Evolutionary conservation across 1,139 yeast genomes (phyloP).

Genomic region (Geotrichum siamense): DNA sequence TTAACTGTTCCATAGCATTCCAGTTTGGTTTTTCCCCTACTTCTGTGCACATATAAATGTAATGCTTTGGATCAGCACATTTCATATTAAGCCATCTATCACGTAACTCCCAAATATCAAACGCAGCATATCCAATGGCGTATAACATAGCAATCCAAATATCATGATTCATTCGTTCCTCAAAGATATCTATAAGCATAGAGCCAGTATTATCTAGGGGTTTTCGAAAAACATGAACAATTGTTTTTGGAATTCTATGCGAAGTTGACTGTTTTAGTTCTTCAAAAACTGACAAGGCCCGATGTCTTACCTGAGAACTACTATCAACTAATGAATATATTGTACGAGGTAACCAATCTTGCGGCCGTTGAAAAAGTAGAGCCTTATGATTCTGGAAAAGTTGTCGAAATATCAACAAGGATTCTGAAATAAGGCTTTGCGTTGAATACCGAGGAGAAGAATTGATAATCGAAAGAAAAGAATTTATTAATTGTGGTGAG

Average conservation of each 20-base stretch:
- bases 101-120: not conserved
- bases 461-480: slow-evolving; percentile 21
- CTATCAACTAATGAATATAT: slow-evolving; percentile 22
- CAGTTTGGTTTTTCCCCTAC: not conserved
- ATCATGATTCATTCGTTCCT: not conserved
- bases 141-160: not conserved
- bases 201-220: slow-evolving; percentile 13
- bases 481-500: slow-evolving; percentile 21
- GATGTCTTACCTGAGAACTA: slow-evolving; percentile 21
- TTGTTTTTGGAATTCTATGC: slow-evolving; percentile 15
- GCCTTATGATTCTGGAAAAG: slow-evolving; percentile 17
- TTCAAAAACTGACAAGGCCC: slow-evolving; percentile 22
- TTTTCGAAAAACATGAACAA: slow-evolving; percentile 18
- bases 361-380: slow-evolving; percentile 21
- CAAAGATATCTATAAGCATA: slow-evolving; percentile 19
- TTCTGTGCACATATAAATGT: not conserved
- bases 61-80: not conserved
- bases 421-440: slow-evolving; percentile 25
- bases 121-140: not conserved
- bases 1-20: not conserved
- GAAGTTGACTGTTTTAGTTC: slow-evolving; percentile 19
- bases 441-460: slow-evolving; percentile 24
- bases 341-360: slow-evolving; percentile 25
- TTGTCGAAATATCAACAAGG: slow-evolving; percentile 15
- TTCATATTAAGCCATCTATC: not conserved